Evolutionary conservation across 768 basidiomycete genomes (phyloP).

Genomic region (Pleurotus eryngii): DNA sequence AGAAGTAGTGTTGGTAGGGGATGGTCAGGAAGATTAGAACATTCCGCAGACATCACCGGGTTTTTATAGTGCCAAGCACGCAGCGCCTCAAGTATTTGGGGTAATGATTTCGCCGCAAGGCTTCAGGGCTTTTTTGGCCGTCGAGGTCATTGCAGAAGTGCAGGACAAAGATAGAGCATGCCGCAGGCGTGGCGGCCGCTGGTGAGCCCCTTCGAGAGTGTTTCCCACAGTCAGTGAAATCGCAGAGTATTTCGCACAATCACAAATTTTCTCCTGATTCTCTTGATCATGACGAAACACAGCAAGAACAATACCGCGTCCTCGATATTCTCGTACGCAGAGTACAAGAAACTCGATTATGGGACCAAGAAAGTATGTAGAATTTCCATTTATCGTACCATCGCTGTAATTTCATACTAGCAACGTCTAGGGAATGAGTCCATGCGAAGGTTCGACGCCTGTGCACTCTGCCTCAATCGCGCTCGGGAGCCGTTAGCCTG

Average conservation of each 20-base stretch:
- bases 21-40: too few relatives aligned
- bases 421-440: constrained; percentile 88
- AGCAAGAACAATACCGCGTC: constrained; percentile 90
- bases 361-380: constrained; percentile 69
- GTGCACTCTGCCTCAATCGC: constrained; percentile 80
- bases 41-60: too few relatives aligned
- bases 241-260: not conserved
- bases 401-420: constrained; percentile 23
- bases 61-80: too few relatives aligned
- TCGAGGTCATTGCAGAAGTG: not conserved
- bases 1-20: too few relatives aligned
- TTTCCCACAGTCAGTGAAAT: constrained; percentile 1
- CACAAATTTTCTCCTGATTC: not conserved
- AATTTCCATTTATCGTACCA: not conserved
- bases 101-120: not conserved
- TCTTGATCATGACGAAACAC: constrained; percentile 70
- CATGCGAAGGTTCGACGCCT: constrained; percentile 90
- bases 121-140: not conserved
- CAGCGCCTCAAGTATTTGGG: too few relatives aligned
- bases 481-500: constrained; percentile 86
- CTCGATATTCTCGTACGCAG: constrained; percentile 86
- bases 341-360: constrained; percentile 82
- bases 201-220: not conserved
- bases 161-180: not conserved
- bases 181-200: not conserved